Base-by-base conservation (phyloP, 345 rosid genomes). In the Camelina hispida region DNA sequence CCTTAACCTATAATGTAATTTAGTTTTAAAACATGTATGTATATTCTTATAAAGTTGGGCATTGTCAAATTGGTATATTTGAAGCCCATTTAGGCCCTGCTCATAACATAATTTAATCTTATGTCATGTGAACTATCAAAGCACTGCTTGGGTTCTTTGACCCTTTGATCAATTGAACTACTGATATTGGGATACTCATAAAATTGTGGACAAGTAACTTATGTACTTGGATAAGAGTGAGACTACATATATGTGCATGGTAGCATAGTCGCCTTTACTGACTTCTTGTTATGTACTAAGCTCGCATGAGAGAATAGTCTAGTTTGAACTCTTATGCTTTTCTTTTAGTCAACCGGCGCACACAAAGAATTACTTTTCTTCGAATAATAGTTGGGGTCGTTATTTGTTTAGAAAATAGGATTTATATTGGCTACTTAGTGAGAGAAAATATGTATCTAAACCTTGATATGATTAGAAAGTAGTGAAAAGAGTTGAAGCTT, bases 141-240 rank as follows among this genome's bases (percentile, higher is more conserved):
- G 48, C 56, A 42, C 13, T 55, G 43, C 58, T 15, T 58, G 20
- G 15, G 32, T 55, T 42, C 40, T 25, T 62, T 68, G 7, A n/a
- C 42, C 44, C 44, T 13, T 14, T 58, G 9, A 30, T 32, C 34
- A 16, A 60, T 34, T 58, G 11, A 58, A 69, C n/a, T 32, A 12
- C 40, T 42, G 43, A 16, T 69, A 16, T 30, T 55, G 25, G 35
- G 42, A 42, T 38, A 28, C 4, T 35, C 37, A 34, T 35, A n/a
- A 47, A 47, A 7, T 7, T 34, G 7, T 34, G 34, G 5, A 14
- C 37, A 35, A 50, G 2, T 32, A 34, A 17, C 2, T 1, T 32
- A 60, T 18, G 43, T 28, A 11, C 6, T 16, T 23, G 37, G 68
- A 64, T 28, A 23, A 64, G 37, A 46, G 7, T 34, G n/a, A 47